Base-by-base conservation (phyloP, 116 monocot species). In the Papilionanthe hybrid region DNA sequence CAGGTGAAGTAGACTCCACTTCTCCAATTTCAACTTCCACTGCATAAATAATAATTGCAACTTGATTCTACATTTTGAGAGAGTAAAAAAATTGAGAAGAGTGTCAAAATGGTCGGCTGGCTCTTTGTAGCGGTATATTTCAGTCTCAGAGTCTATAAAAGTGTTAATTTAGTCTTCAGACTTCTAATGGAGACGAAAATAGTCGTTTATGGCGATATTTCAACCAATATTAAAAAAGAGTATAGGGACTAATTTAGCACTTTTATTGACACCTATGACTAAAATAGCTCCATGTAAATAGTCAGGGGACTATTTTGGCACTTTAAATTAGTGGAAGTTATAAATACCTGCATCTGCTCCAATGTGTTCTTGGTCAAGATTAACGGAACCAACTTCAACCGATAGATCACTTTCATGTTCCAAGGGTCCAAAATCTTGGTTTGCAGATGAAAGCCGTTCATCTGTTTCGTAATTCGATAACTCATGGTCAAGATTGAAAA, bases 331-430 rank as follows among this genome's bases (percentile, higher is more conserved):
- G 20, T 44, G 44, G 73, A 73, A 44, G 44, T 73, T 75, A 44
- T 19, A 50, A 37, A 28, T 50, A 75, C 75, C 75, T 48, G 75
- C 7, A 75, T 75, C 75, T 75, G 75, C 28, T 42, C 12, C 49
- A 49, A 49, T 75, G 42, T 27, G 49, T 28, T 75, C 75, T 11
- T 75, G 75, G 12, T 75, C 75, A 73, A 43, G 41, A 73, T 44
- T 30, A 44, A 5, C 17, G 2, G 75, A 75, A 68, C 79, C 72
- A 78, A 63, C 42, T 75, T 58, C 55, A 19, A 60, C 43, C 11
- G 77, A 74, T 23, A n/a, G 49, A 27, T 73, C 18, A 28, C 30
- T 68, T 13, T 74, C 85, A 23, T 71, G 32, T 65, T 78, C 78
- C 13, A 57, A 79, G 69, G 3, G 15, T 63, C 43, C 80, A 5